phyloP scores from a whole-genome alignment of 1,284 basidiomycete species.

The Ustilago trichophora region DNA sequence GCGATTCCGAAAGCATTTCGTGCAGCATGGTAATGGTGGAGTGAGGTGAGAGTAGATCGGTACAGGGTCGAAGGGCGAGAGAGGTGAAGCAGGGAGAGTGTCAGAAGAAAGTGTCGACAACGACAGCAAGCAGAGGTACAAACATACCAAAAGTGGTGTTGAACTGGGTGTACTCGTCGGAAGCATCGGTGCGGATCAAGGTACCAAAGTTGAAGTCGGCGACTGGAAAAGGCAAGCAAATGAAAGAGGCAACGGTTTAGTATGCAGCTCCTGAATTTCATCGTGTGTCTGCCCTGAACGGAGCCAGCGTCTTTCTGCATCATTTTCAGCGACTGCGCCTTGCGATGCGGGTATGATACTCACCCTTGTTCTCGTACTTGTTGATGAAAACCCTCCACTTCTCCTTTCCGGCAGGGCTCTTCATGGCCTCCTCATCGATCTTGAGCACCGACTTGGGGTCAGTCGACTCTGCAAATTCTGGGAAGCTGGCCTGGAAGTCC shows the following conservation, averaged over 20 bases:
- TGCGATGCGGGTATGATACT: conserved; percentile 10
- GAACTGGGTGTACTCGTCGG: too few species aligned
- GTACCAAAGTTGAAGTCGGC: conserved; percentile 98
- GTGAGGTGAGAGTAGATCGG: too few species aligned
- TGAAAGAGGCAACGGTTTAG: background rate
- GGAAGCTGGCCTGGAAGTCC: conserved; percentile 80
- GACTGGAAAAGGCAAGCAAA: conserved; percentile 64
- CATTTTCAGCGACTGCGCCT: too few species aligned
- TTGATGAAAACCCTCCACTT: conserved; percentile 91
- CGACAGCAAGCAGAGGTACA: too few species aligned
- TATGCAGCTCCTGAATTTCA: too few species aligned
- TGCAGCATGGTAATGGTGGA: too few species aligned
- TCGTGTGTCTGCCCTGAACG: too few species aligned
- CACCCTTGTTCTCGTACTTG: conserved; percentile 73
- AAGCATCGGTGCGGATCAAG: conserved; percentile 86
- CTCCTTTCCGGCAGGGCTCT: conserved; percentile 87
- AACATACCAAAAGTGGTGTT: conserved; percentile 85
- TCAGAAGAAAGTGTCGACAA: too few species aligned
- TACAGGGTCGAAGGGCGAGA: background rate
- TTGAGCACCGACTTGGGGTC: conserved; percentile 75
- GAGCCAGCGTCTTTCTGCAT: too few species aligned
- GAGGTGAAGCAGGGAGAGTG: conserved; percentile 10
- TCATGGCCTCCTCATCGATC: conserved; percentile 94
- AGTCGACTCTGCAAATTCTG: conserved; percentile 77
- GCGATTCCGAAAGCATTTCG: too few species aligned